Base-by-base conservation (phyloP, 345 rosid species). In the Kernera saxatilis region DNA sequence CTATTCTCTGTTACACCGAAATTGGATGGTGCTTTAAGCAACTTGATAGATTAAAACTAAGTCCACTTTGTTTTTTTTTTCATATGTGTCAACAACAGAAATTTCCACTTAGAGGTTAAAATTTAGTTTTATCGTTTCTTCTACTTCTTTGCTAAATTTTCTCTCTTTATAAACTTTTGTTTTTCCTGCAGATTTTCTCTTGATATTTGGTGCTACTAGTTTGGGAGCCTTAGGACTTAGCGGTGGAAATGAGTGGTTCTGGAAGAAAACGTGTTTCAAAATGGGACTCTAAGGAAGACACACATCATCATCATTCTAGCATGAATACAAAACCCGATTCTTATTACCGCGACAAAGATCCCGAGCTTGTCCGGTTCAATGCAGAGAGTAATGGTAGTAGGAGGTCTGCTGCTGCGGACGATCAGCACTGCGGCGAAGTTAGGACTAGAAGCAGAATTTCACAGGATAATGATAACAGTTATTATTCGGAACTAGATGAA, bases 271-370 rank as follows among this genome's bases (percentile, higher is more conserved):
- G 75, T 41, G 75, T 59, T 80, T 89, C 97, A 43, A 89, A 88
- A 60, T 84, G 96, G 90, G 96, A 91, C 84, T 66, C 79, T 72
- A 83, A 78, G 74, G 94, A 88, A 77, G 94, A 82, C 13, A 2
- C 52, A 36, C 79, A 80, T n/a, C 48, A 32, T 68, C 87, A 62
- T 27, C 67, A 57, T 72, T 62, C 87, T 45, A 76, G 56, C 32
- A 80, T 83, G 30, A 83, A 77, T 66, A 54, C 54, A 19, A 86
- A 75, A 67, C 51, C 83, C 12, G 84, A 64, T 49, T 29, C 65
- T 64, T 73, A 78, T 61, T 69, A 75, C 76, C 80, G 44, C 26
- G 84, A 82, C 49, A 82, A 76, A 76, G 85, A 86, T 45, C 67
- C 77, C 15, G 81, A 72, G 60, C 76, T 79, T 59, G 85, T 80